Evolutionary conservation across 2,329 filamentous ascomycete species (phyloP).

Genomic region (Podosphaera fusca): DNA sequence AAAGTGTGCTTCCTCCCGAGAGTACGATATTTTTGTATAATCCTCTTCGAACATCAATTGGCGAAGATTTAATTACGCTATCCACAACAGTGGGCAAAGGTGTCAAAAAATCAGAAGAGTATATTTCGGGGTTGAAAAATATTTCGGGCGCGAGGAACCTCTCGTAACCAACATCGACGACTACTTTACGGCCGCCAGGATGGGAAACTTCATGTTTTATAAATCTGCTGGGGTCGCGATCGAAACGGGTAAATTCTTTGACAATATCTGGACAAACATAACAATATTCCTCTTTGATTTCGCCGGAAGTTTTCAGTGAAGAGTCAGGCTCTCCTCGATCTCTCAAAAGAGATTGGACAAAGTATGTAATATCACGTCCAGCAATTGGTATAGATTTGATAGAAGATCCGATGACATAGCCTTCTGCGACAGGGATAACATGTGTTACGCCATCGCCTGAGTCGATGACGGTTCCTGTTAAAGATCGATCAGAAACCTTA

Average conservation of each 20-base stretch:
- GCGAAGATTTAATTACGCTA: constrained; percentile 87
- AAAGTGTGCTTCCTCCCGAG: constrained; percentile 87
- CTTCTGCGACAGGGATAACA: constrained; percentile 94
- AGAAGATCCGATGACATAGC: constrained; percentile 94
- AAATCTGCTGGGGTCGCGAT: constrained; percentile 78
- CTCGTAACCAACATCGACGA: constrained; percentile 89
- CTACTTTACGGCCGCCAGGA: constrained; percentile 62
- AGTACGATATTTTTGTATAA: constrained; percentile 99
- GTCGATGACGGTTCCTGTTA: constrained; percentile 95
- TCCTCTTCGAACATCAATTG: constrained; percentile 88
- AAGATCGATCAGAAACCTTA: constrained; percentile 84
- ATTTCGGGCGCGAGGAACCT: constrained; percentile 96
- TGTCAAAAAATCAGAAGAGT: constrained; percentile 94
- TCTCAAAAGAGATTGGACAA: constrained; percentile 85
- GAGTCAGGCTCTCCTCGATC: constrained; percentile 94
- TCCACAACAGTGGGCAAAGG: constrained; percentile 88
- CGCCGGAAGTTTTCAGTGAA: constrained; percentile 88
- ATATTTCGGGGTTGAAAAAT: constrained; percentile 99
- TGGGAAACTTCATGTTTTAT: constrained; percentile 71
- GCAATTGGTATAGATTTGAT: constrained; percentile 99
- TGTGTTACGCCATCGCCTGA: constrained; percentile 97
- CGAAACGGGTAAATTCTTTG: constrained; percentile 90
- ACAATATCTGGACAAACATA: constrained; percentile 98
- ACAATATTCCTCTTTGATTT: constrained; percentile 97
- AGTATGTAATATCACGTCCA: constrained; percentile 95